A percentile compares a stretch with the other conserved stretches of the same genome.
phyloP scores from a whole-genome alignment of 371 early-diverging fungal genomes.

The Mortierella sp. region DNA sequence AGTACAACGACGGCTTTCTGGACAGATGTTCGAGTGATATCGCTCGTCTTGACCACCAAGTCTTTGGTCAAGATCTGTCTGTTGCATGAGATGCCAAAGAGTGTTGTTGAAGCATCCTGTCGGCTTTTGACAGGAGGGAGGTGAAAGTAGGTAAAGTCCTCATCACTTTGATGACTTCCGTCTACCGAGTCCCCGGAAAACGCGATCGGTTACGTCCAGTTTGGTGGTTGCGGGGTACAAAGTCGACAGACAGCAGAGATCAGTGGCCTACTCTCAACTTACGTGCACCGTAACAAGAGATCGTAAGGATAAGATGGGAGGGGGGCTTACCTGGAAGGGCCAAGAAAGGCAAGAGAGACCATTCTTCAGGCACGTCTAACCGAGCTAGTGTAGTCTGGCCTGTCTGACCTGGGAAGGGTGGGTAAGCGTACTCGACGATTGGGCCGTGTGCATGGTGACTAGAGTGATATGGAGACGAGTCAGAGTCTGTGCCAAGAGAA shows the following conservation, averaged over 20 bases:
- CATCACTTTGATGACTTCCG: constrained; percentile 85
- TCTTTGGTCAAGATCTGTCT: constrained; percentile 81
- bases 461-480: neutral
- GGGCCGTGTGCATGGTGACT: constrained; percentile 74
- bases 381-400: constrained; percentile 57
- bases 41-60: constrained; percentile 73
- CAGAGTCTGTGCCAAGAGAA: constrained; percentile 2
- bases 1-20: constrained; percentile 86
- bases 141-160: constrained; percentile 89
- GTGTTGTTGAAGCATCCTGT: constrained; percentile 69
- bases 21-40: constrained; percentile 83
- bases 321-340: constrained; percentile 69
- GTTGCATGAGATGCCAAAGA: constrained; percentile 89
- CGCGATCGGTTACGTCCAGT: neutral
- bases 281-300: too few relatives aligned
- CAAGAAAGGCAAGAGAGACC: constrained; percentile 79
- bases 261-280: too few relatives aligned
- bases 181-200: constrained; percentile 56
- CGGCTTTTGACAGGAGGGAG: constrained; percentile 80
- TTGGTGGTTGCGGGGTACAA: too few relatives aligned
- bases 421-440: constrained; percentile 78
- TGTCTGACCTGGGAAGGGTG: constrained; percentile 71
- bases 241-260: too few relatives aligned
- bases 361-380: constrained; percentile 80
- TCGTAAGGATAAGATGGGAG: neutral